phyloP scores from a whole-genome alignment of 1,139 yeast genomes.

The Geotrichum aggregatum region DNA sequence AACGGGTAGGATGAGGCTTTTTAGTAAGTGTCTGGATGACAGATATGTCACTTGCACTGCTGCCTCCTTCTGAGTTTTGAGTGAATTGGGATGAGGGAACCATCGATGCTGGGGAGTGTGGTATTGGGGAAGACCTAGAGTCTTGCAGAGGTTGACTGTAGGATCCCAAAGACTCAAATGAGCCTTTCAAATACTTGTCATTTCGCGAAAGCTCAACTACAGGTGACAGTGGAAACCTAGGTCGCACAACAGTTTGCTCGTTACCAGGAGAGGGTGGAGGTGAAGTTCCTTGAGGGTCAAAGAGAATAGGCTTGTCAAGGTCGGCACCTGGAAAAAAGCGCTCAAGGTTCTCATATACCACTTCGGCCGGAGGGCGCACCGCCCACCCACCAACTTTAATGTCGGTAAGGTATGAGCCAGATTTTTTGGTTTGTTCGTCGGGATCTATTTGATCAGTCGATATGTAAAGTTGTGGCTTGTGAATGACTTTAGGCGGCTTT shows the following conservation, averaged over 20 bases:
- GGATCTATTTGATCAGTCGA: slow-evolving; percentile 20
- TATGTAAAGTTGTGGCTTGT: slow-evolving; percentile 26
- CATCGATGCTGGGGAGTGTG: too few relatives aligned
- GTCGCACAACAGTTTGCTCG: slow-evolving; percentile 13
- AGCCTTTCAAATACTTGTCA: not conserved
- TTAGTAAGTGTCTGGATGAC: not conserved
- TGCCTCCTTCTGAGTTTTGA: not conserved
- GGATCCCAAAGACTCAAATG: not conserved
- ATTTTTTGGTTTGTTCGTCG: slow-evolving; percentile 12
- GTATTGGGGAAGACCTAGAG: too few relatives aligned
- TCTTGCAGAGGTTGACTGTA: not conserved
- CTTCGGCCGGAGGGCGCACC: slow-evolving; percentile 92
- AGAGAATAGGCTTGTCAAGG: slow-evolving; percentile 86
- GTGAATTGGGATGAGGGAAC: not conserved
- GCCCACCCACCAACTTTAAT: slow-evolving; percentile 39
- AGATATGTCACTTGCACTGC: not conserved
- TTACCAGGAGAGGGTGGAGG: slow-evolving; percentile 56
- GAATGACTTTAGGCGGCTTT: slow-evolving; percentile 35
- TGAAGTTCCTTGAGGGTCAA: slow-evolving; percentile 47
- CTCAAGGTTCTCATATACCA: slow-evolving; percentile 85
- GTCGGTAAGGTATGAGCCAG: slow-evolving; percentile 7
- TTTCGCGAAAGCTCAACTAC: slow-evolving; percentile 28
- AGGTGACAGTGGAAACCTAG: slow-evolving; percentile 28
- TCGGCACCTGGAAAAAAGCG: slow-evolving; percentile 89
- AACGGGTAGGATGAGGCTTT: not conserved